Evolutionary conservation across 441 rosid genomes (phyloP).

Genomic region (Corymbia calophylla): DNA sequence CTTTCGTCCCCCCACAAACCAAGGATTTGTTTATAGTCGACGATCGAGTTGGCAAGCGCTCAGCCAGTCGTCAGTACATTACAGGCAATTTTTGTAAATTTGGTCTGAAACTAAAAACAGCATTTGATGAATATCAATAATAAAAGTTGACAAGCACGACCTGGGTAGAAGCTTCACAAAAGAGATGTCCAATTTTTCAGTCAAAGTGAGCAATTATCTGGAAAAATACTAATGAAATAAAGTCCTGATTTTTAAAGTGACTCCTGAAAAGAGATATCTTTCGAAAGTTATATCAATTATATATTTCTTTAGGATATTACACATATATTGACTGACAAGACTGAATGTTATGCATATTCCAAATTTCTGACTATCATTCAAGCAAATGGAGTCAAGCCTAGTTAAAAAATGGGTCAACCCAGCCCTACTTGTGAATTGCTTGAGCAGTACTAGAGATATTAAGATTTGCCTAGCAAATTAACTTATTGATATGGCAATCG

Average conservation of each 20-base stretch:
- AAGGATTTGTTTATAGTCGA: rapidly evolving
- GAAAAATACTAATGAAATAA: not conserved
- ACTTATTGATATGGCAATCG: not conserved
- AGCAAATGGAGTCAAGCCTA: no score
- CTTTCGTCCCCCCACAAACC: no score
- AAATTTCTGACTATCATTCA: no score
- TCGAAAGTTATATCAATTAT: no score
- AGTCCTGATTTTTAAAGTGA: rapidly evolving
- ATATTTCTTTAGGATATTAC: not conserved
- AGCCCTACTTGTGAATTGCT: not conserved
- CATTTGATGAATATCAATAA: rapidly evolving
- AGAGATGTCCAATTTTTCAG: not conserved
- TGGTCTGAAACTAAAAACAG: not conserved
- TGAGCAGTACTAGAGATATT: not conserved
- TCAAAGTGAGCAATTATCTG: not conserved
- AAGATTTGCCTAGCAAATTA: no score
- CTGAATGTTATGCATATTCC: not conserved
- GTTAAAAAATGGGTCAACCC: not conserved
- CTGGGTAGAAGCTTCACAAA: rapidly evolving
- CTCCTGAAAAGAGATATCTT: not conserved
- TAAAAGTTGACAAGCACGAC: not conserved
- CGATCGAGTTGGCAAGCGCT: not conserved
- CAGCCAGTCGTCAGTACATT: rapidly evolving
- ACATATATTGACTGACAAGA: not conserved
- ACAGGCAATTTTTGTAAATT: not conserved